A percentile compares a stretch with the other conserved stretches of the same genome.
These are phyloP conservation scores for Rheum nobile DNA, from an alignment of 148 eudicot genomes.

Conservation along the genomic window DNA sequence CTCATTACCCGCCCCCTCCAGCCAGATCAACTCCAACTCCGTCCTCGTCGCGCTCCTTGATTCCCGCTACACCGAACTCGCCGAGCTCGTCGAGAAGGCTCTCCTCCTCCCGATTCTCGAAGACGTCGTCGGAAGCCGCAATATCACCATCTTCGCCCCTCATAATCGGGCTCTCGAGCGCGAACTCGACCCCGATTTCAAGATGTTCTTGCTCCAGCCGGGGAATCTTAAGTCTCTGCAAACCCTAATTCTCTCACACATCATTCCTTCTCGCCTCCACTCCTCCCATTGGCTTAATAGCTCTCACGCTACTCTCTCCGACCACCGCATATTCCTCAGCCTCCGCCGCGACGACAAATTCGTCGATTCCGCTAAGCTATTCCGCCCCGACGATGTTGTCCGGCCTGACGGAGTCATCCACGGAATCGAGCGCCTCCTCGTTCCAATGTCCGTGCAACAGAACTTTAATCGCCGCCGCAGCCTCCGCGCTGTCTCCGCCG, in stretches of 20 bases:
- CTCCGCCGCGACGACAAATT: not conserved
- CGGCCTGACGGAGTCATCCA: conserved; percentile 81
- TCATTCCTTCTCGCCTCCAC: conserved; percentile 47
- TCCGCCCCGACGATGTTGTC: conserved; percentile 32
- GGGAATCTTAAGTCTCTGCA: conserved; percentile 65
- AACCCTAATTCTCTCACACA: conserved; percentile 56
- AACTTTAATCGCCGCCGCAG: conserved; percentile 56
- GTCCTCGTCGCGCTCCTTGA: conserved; percentile 83
- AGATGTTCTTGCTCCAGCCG: conserved; percentile 68
- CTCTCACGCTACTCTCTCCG: conserved; percentile 8
- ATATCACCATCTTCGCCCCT: conserved; percentile 80
- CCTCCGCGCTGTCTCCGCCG: conserved; percentile 58
- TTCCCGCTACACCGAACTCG: conserved; percentile 75
- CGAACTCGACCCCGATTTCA: conserved; percentile 69
- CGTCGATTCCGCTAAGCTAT: conserved; percentile 19
- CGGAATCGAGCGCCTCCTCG: conserved; percentile 43
- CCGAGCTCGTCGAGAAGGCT: conserved; percentile 80
- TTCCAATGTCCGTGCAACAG: conserved; percentile 51
- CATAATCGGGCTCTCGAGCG: conserved; percentile 56
- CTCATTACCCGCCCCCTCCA: not conserved
- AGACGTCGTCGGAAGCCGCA: conserved; percentile 31
- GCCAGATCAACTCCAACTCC: conserved; percentile 68
- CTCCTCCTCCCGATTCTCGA: conserved; percentile 53
- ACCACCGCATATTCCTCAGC: conserved; percentile 13
- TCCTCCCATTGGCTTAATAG: conserved; percentile 24